These are phyloP conservation scores for Leccinum pachyderme DNA, from an alignment of 1,284 basidiomycete species.

Conservation along the genomic window DNA sequence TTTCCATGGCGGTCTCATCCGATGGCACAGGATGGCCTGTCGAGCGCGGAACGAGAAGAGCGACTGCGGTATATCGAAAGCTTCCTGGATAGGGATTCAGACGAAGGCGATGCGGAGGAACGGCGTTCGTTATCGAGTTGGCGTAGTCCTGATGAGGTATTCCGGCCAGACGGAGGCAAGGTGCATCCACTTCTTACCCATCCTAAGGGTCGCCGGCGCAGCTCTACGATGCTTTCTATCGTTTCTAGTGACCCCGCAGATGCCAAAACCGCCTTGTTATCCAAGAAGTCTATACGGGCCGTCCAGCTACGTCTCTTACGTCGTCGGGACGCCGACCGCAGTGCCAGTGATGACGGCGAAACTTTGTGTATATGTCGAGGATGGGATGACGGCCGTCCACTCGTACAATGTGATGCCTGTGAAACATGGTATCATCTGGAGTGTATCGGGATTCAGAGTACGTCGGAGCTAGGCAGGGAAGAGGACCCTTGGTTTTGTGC, in stretches of 20 bases:
- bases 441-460: conserved; percentile 65
- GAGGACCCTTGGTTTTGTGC: conserved; percentile 76
- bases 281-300: conserved; percentile 63
- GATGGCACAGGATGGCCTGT: conserved; percentile 50
- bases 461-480: conserved; percentile 64
- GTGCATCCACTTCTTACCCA: conserved; percentile 53
- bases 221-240: conserved; percentile 34
- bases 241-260: conserved; percentile 69
- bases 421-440: conserved; percentile 73
- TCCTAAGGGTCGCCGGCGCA: conserved; percentile 30
- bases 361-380: conserved; percentile 65
- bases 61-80: conserved; percentile 37
- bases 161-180: conserved; percentile 53
- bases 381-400: conserved; percentile 60
- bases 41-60: conserved; percentile 55
- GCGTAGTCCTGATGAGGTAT: conserved; percentile 22
- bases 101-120: conserved; percentile 34
- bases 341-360: conserved; percentile 43
- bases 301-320: conserved; percentile 47
- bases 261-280: conserved; percentile 65
- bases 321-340: conserved; percentile 34
- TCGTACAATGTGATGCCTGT: conserved; percentile 77
- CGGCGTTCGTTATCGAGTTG: conserved; percentile 7
- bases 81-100: conserved; percentile 38
- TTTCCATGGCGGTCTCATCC: conserved; percentile 71